Evolutionary conservation across 192 early-diverging fungal species (phyloP).

Genomic region (Gonapodya prolifera): DNA sequence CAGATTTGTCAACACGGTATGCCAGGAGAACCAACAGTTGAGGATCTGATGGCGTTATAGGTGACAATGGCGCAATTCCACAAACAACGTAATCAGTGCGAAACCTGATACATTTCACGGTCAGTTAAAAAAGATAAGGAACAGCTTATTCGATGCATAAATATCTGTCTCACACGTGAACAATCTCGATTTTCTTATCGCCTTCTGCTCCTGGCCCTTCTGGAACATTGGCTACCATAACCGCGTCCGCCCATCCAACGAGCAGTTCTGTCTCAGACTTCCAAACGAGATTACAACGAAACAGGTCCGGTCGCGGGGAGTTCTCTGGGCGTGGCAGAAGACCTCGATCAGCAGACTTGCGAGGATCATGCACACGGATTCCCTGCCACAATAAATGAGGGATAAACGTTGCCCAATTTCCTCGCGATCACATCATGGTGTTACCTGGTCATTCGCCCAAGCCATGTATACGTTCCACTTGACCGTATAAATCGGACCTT

Average conservation of each 20-base stretch:
- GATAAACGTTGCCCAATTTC: slow-evolving; percentile 66
- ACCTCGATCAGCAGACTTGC: background rate
- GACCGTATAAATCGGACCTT: slow-evolving; percentile 77
- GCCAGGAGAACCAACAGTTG: slow-evolving; percentile 45
- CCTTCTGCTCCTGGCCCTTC: slow-evolving; percentile 20
- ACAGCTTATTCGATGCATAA: background rate
- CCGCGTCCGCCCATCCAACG: slow-evolving; percentile 89
- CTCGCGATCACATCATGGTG: slow-evolving; percentile 9
- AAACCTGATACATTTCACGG: slow-evolving; percentile 11
- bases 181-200: slow-evolving; percentile 9
- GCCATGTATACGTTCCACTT: slow-evolving; percentile 82
- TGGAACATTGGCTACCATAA: slow-evolving; percentile 65
- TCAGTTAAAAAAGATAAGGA: background rate
- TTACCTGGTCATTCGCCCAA: slow-evolving; percentile 81
- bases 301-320: slow-evolving; percentile 65
- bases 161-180: slow-evolving; percentile 8
- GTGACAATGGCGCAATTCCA: slow-evolving; percentile 69
- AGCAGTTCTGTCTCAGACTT: slow-evolving; percentile 59
- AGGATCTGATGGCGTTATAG: background rate
- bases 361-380: slow-evolving; percentile 4
- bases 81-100: slow-evolving; percentile 50
- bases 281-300: slow-evolving; percentile 79
- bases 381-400: slow-evolving; percentile 20
- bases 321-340: background rate
- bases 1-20: slow-evolving; percentile 29